phyloP scores from a whole-genome alignment of 2,329 filamentous ascomycete genomes.

The Xylaria hypoxylon region DNA sequence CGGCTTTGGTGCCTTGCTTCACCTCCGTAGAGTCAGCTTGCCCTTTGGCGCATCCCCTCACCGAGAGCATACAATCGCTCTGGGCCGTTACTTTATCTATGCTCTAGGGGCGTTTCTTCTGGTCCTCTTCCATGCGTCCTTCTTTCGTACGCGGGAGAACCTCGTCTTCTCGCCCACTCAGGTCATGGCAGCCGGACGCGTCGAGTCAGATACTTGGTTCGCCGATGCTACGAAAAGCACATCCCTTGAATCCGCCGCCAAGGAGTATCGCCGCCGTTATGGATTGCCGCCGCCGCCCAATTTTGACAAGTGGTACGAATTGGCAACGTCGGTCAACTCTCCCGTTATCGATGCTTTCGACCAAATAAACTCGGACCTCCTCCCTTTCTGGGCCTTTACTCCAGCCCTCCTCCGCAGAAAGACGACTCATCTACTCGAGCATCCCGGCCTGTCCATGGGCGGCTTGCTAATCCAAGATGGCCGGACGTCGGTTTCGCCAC shows the following conservation, averaged over 20 bases:
- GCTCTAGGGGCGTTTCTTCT: constrained; percentile 40
- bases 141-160: constrained; percentile 30
- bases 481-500: constrained; percentile 48
- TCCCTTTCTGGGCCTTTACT: constrained; percentile 76
- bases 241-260: constrained; percentile 69
- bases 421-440: constrained; percentile 50
- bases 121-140: constrained; percentile 40
- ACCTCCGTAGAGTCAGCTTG: constrained; percentile 34
- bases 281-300: constrained; percentile 75
- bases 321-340: constrained; percentile 70
- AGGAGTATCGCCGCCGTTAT: constrained; percentile 73
- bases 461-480: constrained; percentile 52
- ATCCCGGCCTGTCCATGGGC: constrained; percentile 49
- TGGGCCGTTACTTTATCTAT: constrained; percentile 40
- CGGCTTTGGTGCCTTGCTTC: constrained; percentile 43
- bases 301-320: constrained; percentile 79
- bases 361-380: constrained; percentile 72
- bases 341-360: constrained; percentile 78
- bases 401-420: constrained; percentile 70
- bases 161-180: constrained; percentile 48
- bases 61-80: constrained; percentile 34
- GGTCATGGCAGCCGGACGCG: constrained; percentile 60
- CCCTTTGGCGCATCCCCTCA: constrained; percentile 18
- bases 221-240: constrained; percentile 59
- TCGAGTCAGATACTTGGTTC: constrained; percentile 59